A percentile compares a stretch with the other conserved stretches of the same genome.
These are phyloP conservation scores for Tephrocybe rancida DNA, from an alignment of 768 basidiomycete species.

Conservation along the genomic window DNA sequence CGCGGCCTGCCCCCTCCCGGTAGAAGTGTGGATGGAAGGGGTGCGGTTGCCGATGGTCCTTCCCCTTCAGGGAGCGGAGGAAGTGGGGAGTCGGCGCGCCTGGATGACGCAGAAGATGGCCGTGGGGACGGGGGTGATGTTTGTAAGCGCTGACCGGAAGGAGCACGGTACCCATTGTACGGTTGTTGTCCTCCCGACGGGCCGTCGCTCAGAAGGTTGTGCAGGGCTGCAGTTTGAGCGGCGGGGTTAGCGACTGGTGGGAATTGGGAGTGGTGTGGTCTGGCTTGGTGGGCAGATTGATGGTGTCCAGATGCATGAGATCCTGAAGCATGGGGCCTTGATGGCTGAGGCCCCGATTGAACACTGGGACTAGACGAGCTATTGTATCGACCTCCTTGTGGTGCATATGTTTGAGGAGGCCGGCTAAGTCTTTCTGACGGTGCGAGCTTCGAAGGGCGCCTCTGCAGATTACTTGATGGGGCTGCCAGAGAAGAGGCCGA, in stretches of 20 bases:
- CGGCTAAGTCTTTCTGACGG: slow-evolving; percentile 54
- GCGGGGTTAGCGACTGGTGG: slow-evolving; percentile 6
- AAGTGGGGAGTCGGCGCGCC: slow-evolving; percentile 31
- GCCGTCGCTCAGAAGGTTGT: slow-evolving; percentile 13
- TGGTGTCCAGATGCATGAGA: background rate
- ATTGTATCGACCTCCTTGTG: background rate
- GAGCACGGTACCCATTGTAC: slow-evolving; percentile 1
- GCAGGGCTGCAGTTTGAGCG: slow-evolving; percentile 18
- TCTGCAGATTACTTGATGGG: slow-evolving; percentile 31
- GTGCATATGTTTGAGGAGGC: slow-evolving; percentile 24
- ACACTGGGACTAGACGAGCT: background rate
- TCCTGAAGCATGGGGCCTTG: background rate
- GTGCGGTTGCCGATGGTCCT: background rate
- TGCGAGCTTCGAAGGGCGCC: slow-evolving; percentile 55
- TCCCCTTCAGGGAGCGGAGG: slow-evolving; percentile 41
- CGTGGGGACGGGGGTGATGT: slow-evolving; percentile 24
- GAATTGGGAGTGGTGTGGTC: background rate
- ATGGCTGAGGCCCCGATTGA: background rate
- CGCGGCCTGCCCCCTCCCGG: slow-evolving; percentile 19
- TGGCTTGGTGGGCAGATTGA: background rate
- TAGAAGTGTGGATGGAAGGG: slow-evolving; percentile 22
- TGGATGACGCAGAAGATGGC: slow-evolving; percentile 22
- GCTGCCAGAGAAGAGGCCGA: slow-evolving; percentile 34
- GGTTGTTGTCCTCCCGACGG: slow-evolving; percentile 2
- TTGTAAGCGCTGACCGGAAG: slow-evolving; percentile 1